phyloP scores from a whole-genome alignment of 768 basidiomycete species.

The Russula sp. region DNA sequence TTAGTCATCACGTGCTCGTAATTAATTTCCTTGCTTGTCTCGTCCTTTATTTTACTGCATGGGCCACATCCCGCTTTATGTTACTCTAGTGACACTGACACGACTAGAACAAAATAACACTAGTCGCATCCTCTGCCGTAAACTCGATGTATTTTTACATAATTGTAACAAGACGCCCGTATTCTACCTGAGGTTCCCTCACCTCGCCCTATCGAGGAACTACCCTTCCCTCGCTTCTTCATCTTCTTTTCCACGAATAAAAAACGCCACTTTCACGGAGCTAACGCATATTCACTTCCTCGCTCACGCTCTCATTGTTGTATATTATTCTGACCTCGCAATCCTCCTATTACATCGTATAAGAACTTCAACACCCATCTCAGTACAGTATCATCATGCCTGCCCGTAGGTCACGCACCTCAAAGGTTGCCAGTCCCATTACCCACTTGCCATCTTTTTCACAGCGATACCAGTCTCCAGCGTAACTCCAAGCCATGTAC shows the following conservation, averaged over 20 bases:
- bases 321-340: neutral
- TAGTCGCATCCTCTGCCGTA: neutral
- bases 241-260: neutral
- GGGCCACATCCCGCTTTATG: no score
- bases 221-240: neutral
- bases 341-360: neutral
- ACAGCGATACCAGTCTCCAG: neutral
- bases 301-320: neutral
- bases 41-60: no score
- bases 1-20: no score
- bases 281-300: neutral
- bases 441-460: neutral
- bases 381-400: slow-evolving; percentile 6
- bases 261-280: no score
- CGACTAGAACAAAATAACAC: no score
- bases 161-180: neutral
- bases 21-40: no score
- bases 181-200: neutral
- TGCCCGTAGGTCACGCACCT: slow-evolving; percentile 3
- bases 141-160: neutral
- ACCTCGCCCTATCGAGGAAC: neutral
- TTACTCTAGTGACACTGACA: no score
- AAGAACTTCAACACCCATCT: neutral
- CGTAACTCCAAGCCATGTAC: slow-evolving; percentile 5
- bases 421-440: neutral